Evolutionary conservation across 129 eudicot genomes (phyloP), one percentile per base, ranked within the genome.

Genomic region (Centaurea solstitialis): DNA sequence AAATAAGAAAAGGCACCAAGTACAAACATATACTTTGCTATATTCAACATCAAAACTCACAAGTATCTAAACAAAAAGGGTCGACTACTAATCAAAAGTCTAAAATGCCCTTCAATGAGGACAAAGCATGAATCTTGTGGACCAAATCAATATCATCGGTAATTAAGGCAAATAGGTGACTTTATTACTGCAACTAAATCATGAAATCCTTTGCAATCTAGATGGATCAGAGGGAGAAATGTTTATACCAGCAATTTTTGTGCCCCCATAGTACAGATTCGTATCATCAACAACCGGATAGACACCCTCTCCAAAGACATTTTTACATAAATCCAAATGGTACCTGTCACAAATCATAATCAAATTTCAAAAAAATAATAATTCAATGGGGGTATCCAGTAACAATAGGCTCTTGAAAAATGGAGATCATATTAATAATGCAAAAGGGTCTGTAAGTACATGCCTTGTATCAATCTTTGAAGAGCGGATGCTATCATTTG

Each of bases 321-420:
- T 93, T 76, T 90, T 91, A 91, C 99, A 93, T 68, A 96, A 92
- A 85, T 96, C 98, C 91, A 96, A 81, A 91, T 96, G 99, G 85
- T 96, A 96, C 81, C 99, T 96, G 93, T 80, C 35, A 86, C 68
- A 79, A 28, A 76, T 77, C 40, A 78, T 77, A 69, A 72, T 33
- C 72, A 78, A 45, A 15, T 64, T 79, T 66, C 41, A 7, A 22
- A 59, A 59, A 50, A 57, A 18, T 22, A 35, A 69, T 17, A 67
- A 57, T 74, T 68, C 74, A 62, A 23, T 8, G 33, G 64, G 64
- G 24, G 24, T 21, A 73, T 26, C 6, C 11, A 9, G 80, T 11
- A 37, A 73, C 41, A 72, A 64, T 28, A 37, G 21, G 45, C 21
- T 21, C 66, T 20, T 57, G 50, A 79, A 68, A 75, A 20, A 2